phyloP scores from a whole-genome alignment of 2,329 filamentous ascomycete species.

The Aureobasidium sp. region DNA sequence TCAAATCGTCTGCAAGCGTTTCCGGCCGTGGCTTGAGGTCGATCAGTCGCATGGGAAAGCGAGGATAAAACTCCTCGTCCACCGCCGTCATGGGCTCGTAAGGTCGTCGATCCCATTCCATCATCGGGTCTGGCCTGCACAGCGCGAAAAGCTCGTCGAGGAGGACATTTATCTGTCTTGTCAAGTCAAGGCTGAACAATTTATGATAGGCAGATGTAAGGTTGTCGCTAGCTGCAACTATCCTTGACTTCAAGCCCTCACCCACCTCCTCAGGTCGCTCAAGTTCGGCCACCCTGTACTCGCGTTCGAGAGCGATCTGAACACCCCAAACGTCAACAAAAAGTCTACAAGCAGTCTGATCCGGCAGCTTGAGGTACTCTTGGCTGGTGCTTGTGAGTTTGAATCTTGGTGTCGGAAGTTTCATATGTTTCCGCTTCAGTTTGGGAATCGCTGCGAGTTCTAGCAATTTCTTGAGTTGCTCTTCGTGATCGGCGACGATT shows the following conservation, averaged over 20 bases:
- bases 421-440: not conserved
- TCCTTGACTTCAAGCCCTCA: not conserved
- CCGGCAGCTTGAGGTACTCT: not conserved
- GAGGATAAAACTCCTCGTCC: constrained; percentile 59
- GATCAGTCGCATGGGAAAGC: constrained; percentile 49
- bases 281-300: not conserved
- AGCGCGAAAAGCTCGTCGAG: not conserved
- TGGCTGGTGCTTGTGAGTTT: not conserved
- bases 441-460: not conserved
- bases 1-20: constrained; percentile 25
- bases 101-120: constrained; percentile 62
- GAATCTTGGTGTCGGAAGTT: not conserved
- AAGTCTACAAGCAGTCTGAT: not conserved
- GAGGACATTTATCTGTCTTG: not conserved
- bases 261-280: not conserved
- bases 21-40: constrained; percentile 54
- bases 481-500: not conserved
- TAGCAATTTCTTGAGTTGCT: not conserved
- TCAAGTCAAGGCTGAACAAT: not conserved
- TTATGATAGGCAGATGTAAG: not conserved
- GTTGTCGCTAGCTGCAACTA: not conserved
- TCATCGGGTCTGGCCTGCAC: constrained; percentile 26
- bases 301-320: constrained; percentile 2
- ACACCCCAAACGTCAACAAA: constrained; percentile 1
- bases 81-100: constrained; percentile 59